A percentile compares a stretch with the other conserved stretches of the same genome.
phyloP scores from a whole-genome alignment of 164 flowering plant genomes.

The Stephania japonica region DNA sequence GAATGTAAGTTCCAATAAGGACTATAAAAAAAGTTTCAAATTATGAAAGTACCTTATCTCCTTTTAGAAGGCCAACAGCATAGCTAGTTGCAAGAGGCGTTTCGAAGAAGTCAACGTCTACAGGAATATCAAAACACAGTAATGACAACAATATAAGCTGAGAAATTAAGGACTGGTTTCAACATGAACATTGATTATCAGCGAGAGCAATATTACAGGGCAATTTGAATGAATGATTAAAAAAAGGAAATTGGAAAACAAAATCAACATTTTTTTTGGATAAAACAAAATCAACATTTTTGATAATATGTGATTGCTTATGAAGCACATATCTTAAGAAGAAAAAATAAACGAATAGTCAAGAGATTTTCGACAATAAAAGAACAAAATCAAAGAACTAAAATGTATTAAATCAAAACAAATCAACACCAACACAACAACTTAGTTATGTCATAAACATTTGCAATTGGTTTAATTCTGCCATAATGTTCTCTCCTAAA shows the following conservation, averaged over 20 bases:
- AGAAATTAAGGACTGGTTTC: not conserved
- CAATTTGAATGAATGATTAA: not conserved
- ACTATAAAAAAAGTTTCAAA: not conserved
- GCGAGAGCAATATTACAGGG: no score
- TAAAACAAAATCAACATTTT: no score
- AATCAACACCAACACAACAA: not conserved
- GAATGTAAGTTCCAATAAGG: not conserved
- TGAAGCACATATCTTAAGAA: not conserved
- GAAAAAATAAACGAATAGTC: not conserved
- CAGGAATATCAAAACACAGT: constrained; percentile 12
- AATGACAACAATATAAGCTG: not conserved
- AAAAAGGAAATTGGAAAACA: not conserved
- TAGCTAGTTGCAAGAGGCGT: constrained; percentile 34
- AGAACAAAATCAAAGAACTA: no score
- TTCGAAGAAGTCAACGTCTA: constrained; percentile 53
- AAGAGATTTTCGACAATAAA: not conserved
- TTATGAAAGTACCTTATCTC: constrained; percentile 41
- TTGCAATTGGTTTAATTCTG: not conserved
- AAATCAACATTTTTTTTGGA: no score
- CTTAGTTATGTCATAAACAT: not conserved
- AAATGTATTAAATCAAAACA: no score
- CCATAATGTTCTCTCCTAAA: not conserved
- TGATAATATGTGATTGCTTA: not conserved
- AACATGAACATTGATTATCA: not conserved
- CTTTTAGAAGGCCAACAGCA: constrained; percentile 64